These are phyloP conservation scores for Elymus sibiricus DNA, from an alignment of 176 grass and related monocot genomes.

Conservation along the genomic window DNA sequence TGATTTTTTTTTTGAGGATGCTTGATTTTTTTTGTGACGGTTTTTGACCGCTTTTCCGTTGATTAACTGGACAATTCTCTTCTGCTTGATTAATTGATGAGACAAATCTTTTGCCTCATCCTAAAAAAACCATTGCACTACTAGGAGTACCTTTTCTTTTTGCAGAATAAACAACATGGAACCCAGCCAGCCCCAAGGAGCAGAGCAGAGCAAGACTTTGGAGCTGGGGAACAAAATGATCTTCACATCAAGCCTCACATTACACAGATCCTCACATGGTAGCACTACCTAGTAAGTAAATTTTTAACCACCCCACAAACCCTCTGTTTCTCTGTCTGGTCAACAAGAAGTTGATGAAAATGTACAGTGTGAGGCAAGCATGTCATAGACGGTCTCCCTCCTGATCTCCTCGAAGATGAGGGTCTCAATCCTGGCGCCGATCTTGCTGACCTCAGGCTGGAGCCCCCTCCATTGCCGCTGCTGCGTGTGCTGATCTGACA, in stretches of 20 bases:
- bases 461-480: slow-evolving; percentile 48
- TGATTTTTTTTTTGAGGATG: no score
- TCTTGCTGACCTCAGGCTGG: slow-evolving; percentile 35
- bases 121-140: no score
- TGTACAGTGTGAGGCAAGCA: slow-evolving; percentile 64
- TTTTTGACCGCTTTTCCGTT: rapidly evolving
- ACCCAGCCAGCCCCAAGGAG: background rate
- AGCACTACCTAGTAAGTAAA: background rate
- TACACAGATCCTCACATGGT: slow-evolving; percentile 20
- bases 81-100: no score
- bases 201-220: slow-evolving; percentile 18
- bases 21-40: no score
- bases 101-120: no score
- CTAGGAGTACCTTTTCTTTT: no score
- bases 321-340: background rate
- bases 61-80: no score
- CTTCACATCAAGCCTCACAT: slow-evolving; percentile 34
- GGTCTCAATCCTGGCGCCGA: slow-evolving; percentile 67
- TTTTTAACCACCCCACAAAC: background rate
- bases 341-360: slow-evolving; percentile 45
- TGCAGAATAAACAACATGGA: slow-evolving; percentile 25
- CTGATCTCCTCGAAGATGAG: slow-evolving; percentile 90
- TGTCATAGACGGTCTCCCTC: slow-evolving; percentile 55
- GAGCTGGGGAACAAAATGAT: slow-evolving; percentile 15
- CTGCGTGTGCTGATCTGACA: slow-evolving; percentile 27